phyloP scores from a whole-genome alignment of 208 protist species.

The Balamuthia mandrillaris region DNA sequence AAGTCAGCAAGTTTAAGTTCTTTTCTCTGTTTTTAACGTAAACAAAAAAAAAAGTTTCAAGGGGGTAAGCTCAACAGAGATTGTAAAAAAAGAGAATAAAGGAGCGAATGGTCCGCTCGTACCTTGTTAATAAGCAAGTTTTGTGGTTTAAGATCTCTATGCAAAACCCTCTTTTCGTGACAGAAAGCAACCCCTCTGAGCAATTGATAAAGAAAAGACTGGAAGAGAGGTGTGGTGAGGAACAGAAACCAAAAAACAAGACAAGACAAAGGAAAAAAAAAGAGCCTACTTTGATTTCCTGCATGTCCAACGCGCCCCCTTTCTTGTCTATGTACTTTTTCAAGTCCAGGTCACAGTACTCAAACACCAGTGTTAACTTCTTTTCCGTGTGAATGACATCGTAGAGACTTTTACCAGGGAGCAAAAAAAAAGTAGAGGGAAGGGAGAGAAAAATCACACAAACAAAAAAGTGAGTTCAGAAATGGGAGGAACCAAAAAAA shows the following conservation, averaged over 20 bases:
- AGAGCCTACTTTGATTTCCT: conserved; percentile 13
- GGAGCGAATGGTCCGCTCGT: background rate
- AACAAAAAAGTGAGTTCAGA: background rate
- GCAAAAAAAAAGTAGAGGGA: background rate
- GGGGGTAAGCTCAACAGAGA: background rate
- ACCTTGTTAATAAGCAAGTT: conserved; percentile 81
- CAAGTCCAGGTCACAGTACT: conserved; percentile 78
- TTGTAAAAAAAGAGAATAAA: background rate
- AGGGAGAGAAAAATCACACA: background rate
- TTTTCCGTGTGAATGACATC: conserved; percentile 76
- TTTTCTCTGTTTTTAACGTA: conserved; percentile 40
- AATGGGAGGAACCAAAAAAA: background rate
- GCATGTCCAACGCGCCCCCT: background rate
- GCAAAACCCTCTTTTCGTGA: conserved; percentile 80
- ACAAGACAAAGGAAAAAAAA: background rate
- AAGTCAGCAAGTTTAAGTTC: conserved; percentile 89
- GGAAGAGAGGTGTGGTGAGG: background rate
- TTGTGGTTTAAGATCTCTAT: conserved; percentile 86
- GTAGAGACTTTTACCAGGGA: conserved; percentile 48
- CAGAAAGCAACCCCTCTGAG: conserved; percentile 80
- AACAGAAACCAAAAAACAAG: background rate
- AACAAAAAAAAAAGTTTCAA: background rate
- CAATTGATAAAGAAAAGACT: conserved; percentile 78
- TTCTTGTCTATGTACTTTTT: conserved; percentile 73
- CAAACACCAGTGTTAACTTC: conserved; percentile 76